Evolutionary conservation across 495 filamentous ascomycete genomes (phyloP), one percentile per base, ranked within the genome.

Genomic region (Penicillium fimorum): DNA sequence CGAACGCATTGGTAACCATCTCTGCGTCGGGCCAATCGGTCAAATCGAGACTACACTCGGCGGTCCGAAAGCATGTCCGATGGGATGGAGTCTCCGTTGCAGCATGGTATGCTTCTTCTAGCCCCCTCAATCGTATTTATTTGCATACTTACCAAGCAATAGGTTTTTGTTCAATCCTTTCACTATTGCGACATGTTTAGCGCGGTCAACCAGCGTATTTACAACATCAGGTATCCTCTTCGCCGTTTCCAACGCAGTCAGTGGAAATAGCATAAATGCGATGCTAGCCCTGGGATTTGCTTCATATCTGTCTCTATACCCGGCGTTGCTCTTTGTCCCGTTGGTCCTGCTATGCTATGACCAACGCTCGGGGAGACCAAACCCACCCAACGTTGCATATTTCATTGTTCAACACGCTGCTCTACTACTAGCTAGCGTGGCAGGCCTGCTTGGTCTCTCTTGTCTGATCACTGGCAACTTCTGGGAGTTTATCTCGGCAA

Each of bases 131-230:
- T 9, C 7, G 37, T 20, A 7, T 20, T 12, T 17, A 25, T 29
- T 10, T 13, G 37, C 22, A 22, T 58, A 50, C 56, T 72, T 40
- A 70, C 61, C 24, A 24, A 24, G 15, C 3, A 12, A 11, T 50
- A 92, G 89, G 67, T 96, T 90, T 63, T 80, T 98, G 10, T 92
- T 98, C 73, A 97, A 95, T 71, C 94, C 94, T 2, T 95, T 96
- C 68, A 96, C 93, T 2, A 85, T 97, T 59, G 87, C 91, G 47
- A 92, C 91, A 22, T 97, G 92, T 70, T 80, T 98, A 53, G 94
- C 87, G n/a, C 86, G 94, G 5, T 87, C 94, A 7, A 97, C 93
- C 0, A 90, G 84, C 58, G 88, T 95, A 41, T 95, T 97, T 65
- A 96, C 92, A 0, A 93, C 91, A 20, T 88, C 87, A 57, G 91